Conservation (phyloP, 768 basidiomycete genomes). For the Suillus subalutaceus region DNA sequence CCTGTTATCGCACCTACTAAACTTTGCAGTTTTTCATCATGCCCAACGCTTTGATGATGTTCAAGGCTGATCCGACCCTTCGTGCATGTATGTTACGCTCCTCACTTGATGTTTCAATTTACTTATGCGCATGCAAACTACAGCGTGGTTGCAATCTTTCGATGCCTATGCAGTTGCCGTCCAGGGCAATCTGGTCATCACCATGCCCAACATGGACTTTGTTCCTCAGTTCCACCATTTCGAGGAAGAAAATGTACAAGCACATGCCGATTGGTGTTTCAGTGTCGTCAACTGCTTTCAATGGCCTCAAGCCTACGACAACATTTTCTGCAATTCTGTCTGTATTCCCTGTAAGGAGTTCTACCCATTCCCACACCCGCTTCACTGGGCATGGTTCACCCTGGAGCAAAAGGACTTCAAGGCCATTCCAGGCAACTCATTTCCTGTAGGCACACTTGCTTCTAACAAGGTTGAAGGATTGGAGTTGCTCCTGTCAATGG, state of each 20-base stretch:
- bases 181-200: slow-evolving; percentile 3
- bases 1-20: neutral
- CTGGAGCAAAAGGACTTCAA: neutral
- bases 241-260: neutral
- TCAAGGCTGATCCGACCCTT: neutral
- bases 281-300: neutral
- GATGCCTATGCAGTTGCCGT: neutral
- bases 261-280: neutral
- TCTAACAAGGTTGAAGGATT: neutral
- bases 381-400: slow-evolving; percentile 8
- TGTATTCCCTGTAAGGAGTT: neutral
- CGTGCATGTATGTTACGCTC: neutral
- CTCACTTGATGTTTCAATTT: neutral
- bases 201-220: neutral
- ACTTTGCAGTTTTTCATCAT: neutral
- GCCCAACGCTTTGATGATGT: neutral
- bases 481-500: neutral
- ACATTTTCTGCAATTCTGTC: neutral
- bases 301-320: neutral
- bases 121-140: neutral
- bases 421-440: neutral
- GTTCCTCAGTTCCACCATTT: slow-evolving; percentile 1
- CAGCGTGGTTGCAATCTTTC: neutral
- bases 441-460: slow-evolving; percentile 1
- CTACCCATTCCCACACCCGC: neutral